Base-by-base conservation (phyloP, 768 basidiomycete species). In the Termitomyces sp. region DNA sequence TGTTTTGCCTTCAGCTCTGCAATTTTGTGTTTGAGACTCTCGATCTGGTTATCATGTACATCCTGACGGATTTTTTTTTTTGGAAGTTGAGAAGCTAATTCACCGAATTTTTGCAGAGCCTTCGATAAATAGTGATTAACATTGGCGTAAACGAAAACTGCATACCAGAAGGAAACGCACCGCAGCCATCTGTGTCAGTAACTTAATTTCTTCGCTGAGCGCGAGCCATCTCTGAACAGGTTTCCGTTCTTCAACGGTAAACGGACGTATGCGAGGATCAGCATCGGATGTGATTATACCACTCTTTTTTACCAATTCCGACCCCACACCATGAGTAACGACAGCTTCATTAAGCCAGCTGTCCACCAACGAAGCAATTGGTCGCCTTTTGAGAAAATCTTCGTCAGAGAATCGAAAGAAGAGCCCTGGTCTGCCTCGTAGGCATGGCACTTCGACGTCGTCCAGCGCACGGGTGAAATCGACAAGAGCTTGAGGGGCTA, bases 241-340 rank as follows among this genome's bases (percentile, higher is more conserved):
- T 0, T 61, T 57, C 53, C 71, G 63, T 58, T 83, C 82, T 36
- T 78, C 74, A 13, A 13, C 33, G 13, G 74, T 77, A 70, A 72
- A 77, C 56, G 78, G 76, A 11, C 81, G 75, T 20, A 82, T 74
- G 53, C 81, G 71, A 0, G 63, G 70, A 59, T 81, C 81, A 50
- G 73, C 75, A 50, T 73, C 74, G 62, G 76, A 71, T 32, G 45
- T 52, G 32, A 75, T 58, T 50, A 71, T 50, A 13, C 66, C 55
- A 12, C 61, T 69, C 16, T 48, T 55, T 22, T 66, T 59, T 0
- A 54, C 68, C 62, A 77, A 61, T 8, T 52, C 61, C 48, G 58
- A 59, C 2, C 67, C 69, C 4, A 65, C 60, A 18, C 69, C 68
- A 38, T 66, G 49, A 9, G 7, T 28, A 33, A 42, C 32, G 9